A percentile compares a stretch with the other conserved stretches of the same genome.
phyloP scores from a whole-genome alignment of 2,329 filamentous ascomycete species.

The Coniochaeta sp. region DNA sequence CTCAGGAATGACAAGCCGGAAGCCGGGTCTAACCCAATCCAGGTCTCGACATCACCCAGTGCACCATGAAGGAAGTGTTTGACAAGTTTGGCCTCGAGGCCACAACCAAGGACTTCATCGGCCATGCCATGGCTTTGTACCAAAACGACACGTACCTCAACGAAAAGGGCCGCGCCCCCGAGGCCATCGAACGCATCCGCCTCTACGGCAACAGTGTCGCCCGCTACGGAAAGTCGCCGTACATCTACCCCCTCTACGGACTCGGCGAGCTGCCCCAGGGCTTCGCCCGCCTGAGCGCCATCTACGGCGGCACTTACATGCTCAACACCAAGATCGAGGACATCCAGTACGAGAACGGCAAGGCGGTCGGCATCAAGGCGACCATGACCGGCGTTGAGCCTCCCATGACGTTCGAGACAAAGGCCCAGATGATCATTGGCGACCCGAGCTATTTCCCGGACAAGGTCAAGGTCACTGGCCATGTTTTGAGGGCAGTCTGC shows the following conservation, averaged over 20 bases:
- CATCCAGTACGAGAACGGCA: constrained; percentile 73
- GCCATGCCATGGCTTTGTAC: constrained; percentile 97
- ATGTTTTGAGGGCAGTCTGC: constrained; percentile 94
- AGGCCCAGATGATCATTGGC: constrained; percentile 90
- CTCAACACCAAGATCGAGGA: constrained; percentile 93
- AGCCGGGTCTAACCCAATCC: not conserved
- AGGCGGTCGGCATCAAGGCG: constrained; percentile 92
- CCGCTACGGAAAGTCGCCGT: constrained; percentile 95
- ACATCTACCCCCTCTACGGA: constrained; percentile 98
- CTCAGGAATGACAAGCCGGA: not conserved
- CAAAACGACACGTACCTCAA: constrained; percentile 82
- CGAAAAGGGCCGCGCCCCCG: constrained; percentile 64
- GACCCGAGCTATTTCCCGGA: constrained; percentile 94
- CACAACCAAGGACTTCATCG: constrained; percentile 88
- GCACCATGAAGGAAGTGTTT: constrained; percentile 97
- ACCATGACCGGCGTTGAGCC: constrained; percentile 82
- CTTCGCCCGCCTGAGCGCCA: constrained; percentile 93
- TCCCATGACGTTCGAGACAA: constrained; percentile 93
- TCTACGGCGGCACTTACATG: constrained; percentile 99
- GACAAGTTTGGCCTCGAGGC: constrained; percentile 94
- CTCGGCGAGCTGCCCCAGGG: constrained; percentile 95
- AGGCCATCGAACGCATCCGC: constrained; percentile 85
- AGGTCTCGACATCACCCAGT: constrained; percentile 73
- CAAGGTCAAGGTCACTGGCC: constrained; percentile 81
- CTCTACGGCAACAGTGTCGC: constrained; percentile 98